Evolutionary conservation across 331 rosid species (phyloP).

Genomic region (Quercus tomentella): DNA sequence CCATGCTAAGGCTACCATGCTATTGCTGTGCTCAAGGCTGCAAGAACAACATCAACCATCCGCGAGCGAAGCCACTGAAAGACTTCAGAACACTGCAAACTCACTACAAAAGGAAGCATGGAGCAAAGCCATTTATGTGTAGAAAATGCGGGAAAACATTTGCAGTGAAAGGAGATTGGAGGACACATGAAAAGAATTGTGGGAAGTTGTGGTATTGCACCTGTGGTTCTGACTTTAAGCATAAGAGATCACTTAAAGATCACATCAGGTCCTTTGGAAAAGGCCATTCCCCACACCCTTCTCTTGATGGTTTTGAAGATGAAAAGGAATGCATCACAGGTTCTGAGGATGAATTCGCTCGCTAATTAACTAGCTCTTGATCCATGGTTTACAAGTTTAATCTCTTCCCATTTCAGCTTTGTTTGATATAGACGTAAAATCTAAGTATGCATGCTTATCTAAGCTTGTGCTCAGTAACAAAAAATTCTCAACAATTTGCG

Average conservation of each 20-base stretch:
- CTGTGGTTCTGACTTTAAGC: constrained; percentile 93
- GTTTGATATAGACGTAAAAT: background rate
- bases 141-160: constrained; percentile 75
- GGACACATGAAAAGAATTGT: constrained; percentile 94
- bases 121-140: constrained; percentile 76
- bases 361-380: background rate
- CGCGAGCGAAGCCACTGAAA: constrained; percentile 88
- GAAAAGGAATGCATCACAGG: constrained; percentile 62
- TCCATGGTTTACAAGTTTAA: background rate
- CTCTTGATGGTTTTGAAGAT: constrained; percentile 53
- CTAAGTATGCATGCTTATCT: constrained; percentile 12
- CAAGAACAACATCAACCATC: constrained; percentile 94
- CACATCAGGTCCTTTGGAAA: constrained; percentile 80
- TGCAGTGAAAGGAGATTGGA: constrained; percentile 95
- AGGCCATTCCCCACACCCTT: constrained; percentile 60
- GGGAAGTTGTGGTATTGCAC: constrained; percentile 91
- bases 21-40: constrained; percentile 90
- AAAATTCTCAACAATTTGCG: constrained; percentile 46
- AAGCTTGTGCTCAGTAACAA: constrained; percentile 81
- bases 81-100: constrained; percentile 95
- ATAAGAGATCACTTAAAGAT: constrained; percentile 89
- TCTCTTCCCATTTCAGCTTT: background rate
- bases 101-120: constrained; percentile 94
- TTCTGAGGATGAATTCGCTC: constrained; percentile 49
- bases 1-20: constrained; percentile 95